These are phyloP conservation scores for Sphaerobolus stellatus DNA, from an alignment of 1,284 basidiomycete genomes.

Conservation along the genomic window DNA sequence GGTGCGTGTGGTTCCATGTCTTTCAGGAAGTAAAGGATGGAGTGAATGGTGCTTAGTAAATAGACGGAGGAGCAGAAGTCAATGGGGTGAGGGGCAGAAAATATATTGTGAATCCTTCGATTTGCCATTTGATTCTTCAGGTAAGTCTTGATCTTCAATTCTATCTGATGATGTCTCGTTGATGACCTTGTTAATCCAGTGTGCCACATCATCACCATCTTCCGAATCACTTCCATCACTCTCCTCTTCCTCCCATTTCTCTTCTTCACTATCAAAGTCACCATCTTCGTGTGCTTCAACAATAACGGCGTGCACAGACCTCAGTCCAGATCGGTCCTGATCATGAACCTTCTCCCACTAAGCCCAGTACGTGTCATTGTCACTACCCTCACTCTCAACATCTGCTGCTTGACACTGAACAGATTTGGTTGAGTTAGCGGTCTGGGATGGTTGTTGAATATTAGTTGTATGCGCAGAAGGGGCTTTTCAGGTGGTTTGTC, in stretches of 20 bases:
- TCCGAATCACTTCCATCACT: not conserved
- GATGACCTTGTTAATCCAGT: conserved; percentile 14
- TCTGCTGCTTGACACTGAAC: too few relatives aligned
- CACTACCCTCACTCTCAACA: not conserved
- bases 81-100: conserved; percentile 34
- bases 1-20: not conserved
- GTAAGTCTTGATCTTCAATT: too few relatives aligned
- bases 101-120: conserved; percentile 25
- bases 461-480: not conserved
- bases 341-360: too few relatives aligned
- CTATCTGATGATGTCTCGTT: too few relatives aligned
- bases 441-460: not conserved
- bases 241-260: conserved; percentile 12
- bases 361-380: not conserved
- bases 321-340: too few relatives aligned
- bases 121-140: conserved; percentile 26
- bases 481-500: not conserved
- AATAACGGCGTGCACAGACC: not conserved
- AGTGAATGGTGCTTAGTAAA: conserved; percentile 34
- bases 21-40: conserved; percentile 21
- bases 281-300: not conserved
- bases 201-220: conserved; percentile 12
- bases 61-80: conserved; percentile 25
- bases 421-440: too few relatives aligned
- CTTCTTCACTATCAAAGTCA: not conserved